These are phyloP conservation scores for Phragmites australis DNA, from an alignment of 176 grass and related monocot species.

Conservation along the genomic window DNA sequence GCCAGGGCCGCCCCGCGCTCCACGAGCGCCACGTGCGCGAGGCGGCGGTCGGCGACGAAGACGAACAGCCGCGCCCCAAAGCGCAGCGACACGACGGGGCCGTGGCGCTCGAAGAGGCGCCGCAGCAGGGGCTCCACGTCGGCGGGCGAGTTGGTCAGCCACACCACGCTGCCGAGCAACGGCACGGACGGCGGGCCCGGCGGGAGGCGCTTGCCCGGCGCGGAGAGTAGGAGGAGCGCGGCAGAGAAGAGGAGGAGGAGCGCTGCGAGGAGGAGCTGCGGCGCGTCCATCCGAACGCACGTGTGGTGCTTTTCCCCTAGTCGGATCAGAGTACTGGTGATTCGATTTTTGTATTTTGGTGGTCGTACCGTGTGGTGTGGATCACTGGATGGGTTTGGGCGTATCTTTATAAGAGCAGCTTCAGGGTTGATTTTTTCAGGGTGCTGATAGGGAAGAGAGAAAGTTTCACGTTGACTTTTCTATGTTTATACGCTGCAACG, in stretches of 20 bases:
- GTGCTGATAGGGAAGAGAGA: too few species aligned
- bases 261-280: neutral
- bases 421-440: too few species aligned
- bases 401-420: too few species aligned
- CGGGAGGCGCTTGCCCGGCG: slow-evolving; percentile 5
- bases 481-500: too few species aligned
- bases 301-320: neutral
- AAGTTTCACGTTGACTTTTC: too few species aligned
- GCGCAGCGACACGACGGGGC: slow-evolving; percentile 52
- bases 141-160: slow-evolving; percentile 23
- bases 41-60: slow-evolving; percentile 49
- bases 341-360: neutral
- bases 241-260: neutral
- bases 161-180: slow-evolving; percentile 47
- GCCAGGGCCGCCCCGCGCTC: slow-evolving; percentile 46
- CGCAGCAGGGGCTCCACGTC: slow-evolving; percentile 43
- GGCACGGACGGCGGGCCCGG: slow-evolving; percentile 54
- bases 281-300: slow-evolving; percentile 20
- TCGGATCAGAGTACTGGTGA: neutral
- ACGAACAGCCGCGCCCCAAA: slow-evolving; percentile 27
- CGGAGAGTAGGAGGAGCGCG: neutral
- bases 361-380: neutral
- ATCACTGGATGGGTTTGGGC: neutral
- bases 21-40: slow-evolving; percentile 60
- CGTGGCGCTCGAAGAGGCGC: slow-evolving; percentile 39